Evolutionary conservation across 768 basidiomycete species (phyloP), one percentile per base, ranked within the genome.

Genomic region (Amanita inopinata): DNA sequence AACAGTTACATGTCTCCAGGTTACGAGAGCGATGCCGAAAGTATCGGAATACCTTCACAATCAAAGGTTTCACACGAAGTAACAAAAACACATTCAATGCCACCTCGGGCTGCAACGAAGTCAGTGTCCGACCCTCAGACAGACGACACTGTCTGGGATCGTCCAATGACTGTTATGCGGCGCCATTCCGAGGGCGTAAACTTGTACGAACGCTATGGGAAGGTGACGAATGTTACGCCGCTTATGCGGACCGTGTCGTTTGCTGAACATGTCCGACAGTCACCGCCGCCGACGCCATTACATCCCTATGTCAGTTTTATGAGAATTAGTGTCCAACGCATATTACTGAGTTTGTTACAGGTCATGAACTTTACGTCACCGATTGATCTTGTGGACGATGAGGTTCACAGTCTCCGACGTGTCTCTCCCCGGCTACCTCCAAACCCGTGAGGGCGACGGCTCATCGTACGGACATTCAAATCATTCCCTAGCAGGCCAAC

Each of bases 311-410:
- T 69, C 43, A 55, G 64, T 52, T 19, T 32, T 14, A 2, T 19
- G 11, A 18, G 18, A 5, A 14, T 24, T 27, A n/a, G 36, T 38
- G 12, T 38, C 36, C 17, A 46, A 4, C 27, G 35, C 42, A 9
- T 40, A 40, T 40, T 28, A 33, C 32, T 12, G 20, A 36, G 46
- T 24, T 11, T 20, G 2, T 17, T 35, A 24, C 42, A 71, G 70
- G 57, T 69, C 15, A 51, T 68, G 39, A 61, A 63, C 42, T 71
- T 66, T 46, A 69, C 63, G 22, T 69, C 69, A 17, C 67, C 69
- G 9, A 66, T 71, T 47, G 70, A 67, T 51, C 43, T 67, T 18
- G 33, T 58, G 25, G 63, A 62, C 34, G 43, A 37, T 6, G 17
- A 19, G n/a, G n/a, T n/a, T n/a, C n/a, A n/a, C n/a, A n/a, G n/a